Percentiles rank a stretch among this genome's conserved stretches.
phyloP scores from a whole-genome alignment of 768 basidiomycete species.

The Naematelia encephala region DNA sequence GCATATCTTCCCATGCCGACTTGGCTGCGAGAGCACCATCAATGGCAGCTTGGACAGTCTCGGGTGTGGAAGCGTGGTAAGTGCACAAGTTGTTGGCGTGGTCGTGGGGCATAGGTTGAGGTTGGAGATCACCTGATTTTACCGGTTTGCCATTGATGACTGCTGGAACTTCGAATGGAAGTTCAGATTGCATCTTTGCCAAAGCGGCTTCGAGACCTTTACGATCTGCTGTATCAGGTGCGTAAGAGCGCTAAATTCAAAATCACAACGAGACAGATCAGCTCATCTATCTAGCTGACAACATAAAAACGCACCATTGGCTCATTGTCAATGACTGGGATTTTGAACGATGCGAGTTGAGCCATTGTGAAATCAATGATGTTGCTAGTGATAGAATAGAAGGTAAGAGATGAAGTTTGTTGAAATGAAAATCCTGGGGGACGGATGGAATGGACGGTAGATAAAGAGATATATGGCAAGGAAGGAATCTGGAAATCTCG shows the following conservation, averaged over 20 bases:
- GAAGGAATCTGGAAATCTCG: not conserved
- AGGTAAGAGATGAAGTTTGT: too few relatives aligned
- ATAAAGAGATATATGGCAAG: not conserved
- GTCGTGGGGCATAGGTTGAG: slow-evolving; percentile 81
- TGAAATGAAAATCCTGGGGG: too few relatives aligned
- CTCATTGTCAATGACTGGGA: slow-evolving; percentile 86
- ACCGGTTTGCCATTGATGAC: slow-evolving; percentile 84
- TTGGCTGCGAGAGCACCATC: slow-evolving; percentile 83
- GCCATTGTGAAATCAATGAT: slow-evolving; percentile 10
- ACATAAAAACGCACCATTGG: slow-evolving; percentile 79
- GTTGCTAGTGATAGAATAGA: not conserved
- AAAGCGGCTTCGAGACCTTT: slow-evolving; percentile 68
- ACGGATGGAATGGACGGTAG: too few relatives aligned
- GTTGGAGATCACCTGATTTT: slow-evolving; percentile 71
- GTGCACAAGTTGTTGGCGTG: slow-evolving; percentile 75
- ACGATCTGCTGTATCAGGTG: slow-evolving; percentile 74
- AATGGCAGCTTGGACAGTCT: slow-evolving; percentile 72
- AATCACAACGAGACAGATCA: not conserved
- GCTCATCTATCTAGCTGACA: not conserved
- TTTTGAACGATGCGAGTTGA: slow-evolving; percentile 72
- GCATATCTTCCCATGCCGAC: slow-evolving; percentile 83
- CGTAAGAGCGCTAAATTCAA: slow-evolving; percentile 56
- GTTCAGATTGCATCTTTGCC: slow-evolving; percentile 70
- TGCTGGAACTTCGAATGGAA: slow-evolving; percentile 90
- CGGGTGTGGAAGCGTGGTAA: slow-evolving; percentile 83